Evolutionary conservation across 2,329 filamentous ascomycete genomes (phyloP).

Genomic region (Allantophomopsis cytisporea): DNA sequence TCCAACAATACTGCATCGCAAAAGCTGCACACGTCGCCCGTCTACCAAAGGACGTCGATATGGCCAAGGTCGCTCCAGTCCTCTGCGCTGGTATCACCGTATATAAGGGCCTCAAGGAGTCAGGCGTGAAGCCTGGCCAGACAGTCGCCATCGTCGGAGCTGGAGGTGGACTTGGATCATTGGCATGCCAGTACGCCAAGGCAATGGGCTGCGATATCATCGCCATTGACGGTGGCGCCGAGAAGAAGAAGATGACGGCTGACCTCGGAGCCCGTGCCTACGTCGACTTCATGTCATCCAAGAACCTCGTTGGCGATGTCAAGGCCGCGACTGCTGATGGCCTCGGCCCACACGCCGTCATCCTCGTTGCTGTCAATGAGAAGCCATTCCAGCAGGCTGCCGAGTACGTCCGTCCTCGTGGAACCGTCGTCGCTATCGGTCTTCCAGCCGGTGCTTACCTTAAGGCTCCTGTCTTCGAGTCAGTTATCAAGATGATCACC

Average conservation of each 20-base stretch:
- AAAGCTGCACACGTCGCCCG: conserved; percentile 77
- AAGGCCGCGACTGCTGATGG: conserved; percentile 69
- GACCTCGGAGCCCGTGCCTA: conserved; percentile 59
- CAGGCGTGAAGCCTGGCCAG: conserved; percentile 59
- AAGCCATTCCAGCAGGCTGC: conserved; percentile 93
- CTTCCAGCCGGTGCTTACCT: conserved; percentile 71
- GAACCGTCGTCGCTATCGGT: conserved; percentile 79
- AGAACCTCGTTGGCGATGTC: conserved; percentile 74
- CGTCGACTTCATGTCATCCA: conserved; percentile 66
- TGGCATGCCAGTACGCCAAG: conserved; percentile 78
- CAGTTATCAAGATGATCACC: conserved; percentile 77
- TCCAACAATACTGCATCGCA: conserved; percentile 84
- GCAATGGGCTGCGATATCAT: conserved; percentile 77
- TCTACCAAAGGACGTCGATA: conserved; percentile 62
- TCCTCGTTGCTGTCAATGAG: conserved; percentile 77
- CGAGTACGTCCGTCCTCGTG: conserved; percentile 69
- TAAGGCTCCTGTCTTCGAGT: conserved; percentile 76
- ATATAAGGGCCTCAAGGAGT: conserved; percentile 87
- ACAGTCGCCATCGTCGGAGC: conserved; percentile 76
- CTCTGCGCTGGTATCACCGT: conserved; percentile 80
- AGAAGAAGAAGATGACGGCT: conserved; percentile 62
- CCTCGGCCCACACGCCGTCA: conserved; percentile 73
- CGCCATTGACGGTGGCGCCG: conserved; percentile 71
- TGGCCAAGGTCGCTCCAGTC: conserved; percentile 68
- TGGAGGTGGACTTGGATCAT: conserved; percentile 66